These are phyloP conservation scores for Adansonia madagascariensis DNA, from an alignment of 441 rosid species.

Conservation along the genomic window DNA sequence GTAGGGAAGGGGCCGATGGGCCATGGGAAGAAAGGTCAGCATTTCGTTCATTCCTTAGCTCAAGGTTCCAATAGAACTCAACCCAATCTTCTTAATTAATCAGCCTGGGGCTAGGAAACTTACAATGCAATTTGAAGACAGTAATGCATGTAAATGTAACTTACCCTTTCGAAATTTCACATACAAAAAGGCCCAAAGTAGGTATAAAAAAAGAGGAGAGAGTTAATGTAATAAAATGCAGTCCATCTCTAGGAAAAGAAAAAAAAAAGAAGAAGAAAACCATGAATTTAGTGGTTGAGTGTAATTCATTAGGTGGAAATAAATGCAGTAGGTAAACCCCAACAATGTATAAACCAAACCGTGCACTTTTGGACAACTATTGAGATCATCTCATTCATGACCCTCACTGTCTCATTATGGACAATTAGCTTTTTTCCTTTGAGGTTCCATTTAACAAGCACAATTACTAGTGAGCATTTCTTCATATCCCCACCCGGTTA, in stretches of 20 bases:
- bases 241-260: neutral
- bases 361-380: neutral
- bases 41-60: neutral
- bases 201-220: neutral
- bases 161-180: neutral
- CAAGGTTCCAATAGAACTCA: neutral
- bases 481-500: neutral
- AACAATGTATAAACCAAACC: neutral
- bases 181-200: neutral
- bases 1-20: neutral
- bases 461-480: neutral
- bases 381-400: neutral
- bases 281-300: conserved; percentile 21
- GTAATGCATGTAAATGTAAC: neutral
- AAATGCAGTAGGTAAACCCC: conserved; percentile 12
- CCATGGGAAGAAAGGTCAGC: neutral
- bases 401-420: neutral
- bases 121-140: neutral
- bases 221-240: neutral
- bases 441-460: neutral
- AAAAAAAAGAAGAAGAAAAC: neutral
- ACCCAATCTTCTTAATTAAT: neutral
- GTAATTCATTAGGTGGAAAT: neutral
- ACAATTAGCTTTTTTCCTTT: neutral
- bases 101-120: neutral